Conservation (phyloP, 2,329 filamentous ascomycete species). For the Fusarium buxicola region DNA sequence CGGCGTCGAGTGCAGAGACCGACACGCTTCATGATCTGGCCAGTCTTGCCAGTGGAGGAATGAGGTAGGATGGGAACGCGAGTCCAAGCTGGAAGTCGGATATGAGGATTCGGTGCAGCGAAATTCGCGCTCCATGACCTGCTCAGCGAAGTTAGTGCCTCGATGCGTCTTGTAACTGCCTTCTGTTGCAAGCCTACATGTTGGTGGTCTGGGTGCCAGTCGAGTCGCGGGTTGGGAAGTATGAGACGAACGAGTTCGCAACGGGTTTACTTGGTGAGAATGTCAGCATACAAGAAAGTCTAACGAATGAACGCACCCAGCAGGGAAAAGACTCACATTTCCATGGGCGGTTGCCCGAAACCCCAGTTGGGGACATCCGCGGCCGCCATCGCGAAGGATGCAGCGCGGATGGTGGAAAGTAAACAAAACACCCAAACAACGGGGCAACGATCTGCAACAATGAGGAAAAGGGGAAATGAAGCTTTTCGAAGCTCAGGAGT, state of each 20-base stretch:
- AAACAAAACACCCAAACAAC: constrained; percentile 41
- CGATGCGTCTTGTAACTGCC: neutral
- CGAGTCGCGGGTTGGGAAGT: constrained; percentile 40
- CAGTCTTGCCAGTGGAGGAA: constrained; percentile 36
- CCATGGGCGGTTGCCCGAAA: constrained; percentile 36
- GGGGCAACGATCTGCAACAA: constrained; percentile 32
- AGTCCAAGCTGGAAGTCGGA: constrained; percentile 48
- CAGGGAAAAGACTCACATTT: constrained; percentile 32
- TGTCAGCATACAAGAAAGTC: constrained; percentile 25
- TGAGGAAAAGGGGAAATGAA: constrained; percentile 6
- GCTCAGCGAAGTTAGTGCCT: constrained; percentile 19
- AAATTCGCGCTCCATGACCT: constrained; percentile 44
- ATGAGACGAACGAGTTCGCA: constrained; percentile 42
- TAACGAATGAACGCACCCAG: accelerated
- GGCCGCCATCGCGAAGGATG: constrained; percentile 44
- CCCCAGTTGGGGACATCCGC: constrained; percentile 41
- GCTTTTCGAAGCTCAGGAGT: constrained; percentile 27
- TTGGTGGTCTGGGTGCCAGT: constrained; percentile 17
- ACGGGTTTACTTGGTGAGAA: constrained; percentile 38
- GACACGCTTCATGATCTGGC: constrained; percentile 52
- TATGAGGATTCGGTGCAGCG: constrained; percentile 29
- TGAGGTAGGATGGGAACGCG: constrained; percentile 47
- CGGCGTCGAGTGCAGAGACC: constrained; percentile 21
- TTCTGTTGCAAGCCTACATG: constrained; percentile 30
- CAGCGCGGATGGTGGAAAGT: constrained; percentile 40